These are phyloP conservation scores for Grosmannia huntii DNA, from an alignment of 2,329 filamentous ascomycete genomes.

Conservation along the genomic window DNA sequence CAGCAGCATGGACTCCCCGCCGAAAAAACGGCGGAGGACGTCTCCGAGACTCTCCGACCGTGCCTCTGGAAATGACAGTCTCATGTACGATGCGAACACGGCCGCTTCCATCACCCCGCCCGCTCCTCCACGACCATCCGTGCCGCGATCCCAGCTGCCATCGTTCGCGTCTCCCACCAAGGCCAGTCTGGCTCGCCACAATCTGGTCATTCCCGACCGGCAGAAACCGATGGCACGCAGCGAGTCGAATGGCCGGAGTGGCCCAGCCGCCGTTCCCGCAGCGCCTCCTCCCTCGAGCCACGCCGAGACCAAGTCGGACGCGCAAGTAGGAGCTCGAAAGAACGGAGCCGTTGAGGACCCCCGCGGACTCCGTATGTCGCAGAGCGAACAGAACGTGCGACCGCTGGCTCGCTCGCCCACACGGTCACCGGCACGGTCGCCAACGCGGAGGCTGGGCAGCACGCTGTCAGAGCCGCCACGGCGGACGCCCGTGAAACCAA, in stretches of 20 bases:
- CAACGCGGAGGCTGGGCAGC: conserved; percentile 17
- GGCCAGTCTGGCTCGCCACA: conserved; percentile 47
- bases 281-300: too few relatives aligned
- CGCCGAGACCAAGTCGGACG: conserved; percentile 7
- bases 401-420: conserved; percentile 3
- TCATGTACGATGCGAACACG: conserved; percentile 7
- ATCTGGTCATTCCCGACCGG: conserved; percentile 42
- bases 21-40: conserved; percentile 51
- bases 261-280: too few relatives aligned
- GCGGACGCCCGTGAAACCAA: conserved; percentile 29
- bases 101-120: conserved; percentile 22
- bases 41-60: conserved; percentile 38
- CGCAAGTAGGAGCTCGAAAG: conserved; percentile 6
- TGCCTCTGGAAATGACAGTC: not conserved
- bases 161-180: conserved; percentile 57
- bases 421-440: conserved; percentile 14
- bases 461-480: conserved; percentile 23
- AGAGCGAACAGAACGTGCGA: not conserved
- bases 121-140: conserved; percentile 11
- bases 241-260: not conserved
- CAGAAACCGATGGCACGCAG: conserved; percentile 19
- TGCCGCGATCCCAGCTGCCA: conserved; percentile 23
- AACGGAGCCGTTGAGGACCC: conserved; percentile 6
- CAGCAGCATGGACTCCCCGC: conserved; percentile 38
- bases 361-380: not conserved